phyloP scores from a whole-genome alignment of 148 eudicot genomes.

The Arbutus unedo region DNA sequence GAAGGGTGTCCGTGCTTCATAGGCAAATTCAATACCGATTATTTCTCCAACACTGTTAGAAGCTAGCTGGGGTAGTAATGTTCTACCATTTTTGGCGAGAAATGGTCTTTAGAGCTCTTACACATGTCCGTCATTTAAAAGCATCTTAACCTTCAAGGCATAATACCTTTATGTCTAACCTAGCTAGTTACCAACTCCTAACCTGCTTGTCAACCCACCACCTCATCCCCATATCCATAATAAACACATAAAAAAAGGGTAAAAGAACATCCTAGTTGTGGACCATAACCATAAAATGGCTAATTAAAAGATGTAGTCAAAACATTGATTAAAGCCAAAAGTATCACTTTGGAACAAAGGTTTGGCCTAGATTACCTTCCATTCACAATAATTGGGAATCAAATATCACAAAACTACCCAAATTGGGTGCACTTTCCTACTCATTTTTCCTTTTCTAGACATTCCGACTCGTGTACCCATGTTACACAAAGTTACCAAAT shows the following conservation, averaged over 20 bases:
- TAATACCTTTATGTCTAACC: neutral
- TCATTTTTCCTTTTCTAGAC: neutral
- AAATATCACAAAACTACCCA: neutral
- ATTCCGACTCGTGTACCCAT: neutral
- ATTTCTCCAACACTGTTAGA: neutral
- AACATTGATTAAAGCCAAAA: neutral
- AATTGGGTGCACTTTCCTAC: neutral
- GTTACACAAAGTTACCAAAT: neutral
- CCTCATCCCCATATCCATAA: neutral
- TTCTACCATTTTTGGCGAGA: neutral
- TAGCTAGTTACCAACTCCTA: neutral
- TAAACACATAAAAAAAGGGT: neutral
- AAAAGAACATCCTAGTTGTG: neutral
- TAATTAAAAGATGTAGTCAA: neutral
- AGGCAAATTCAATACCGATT: neutral
- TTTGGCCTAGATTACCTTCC: neutral
- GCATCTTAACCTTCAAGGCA: neutral
- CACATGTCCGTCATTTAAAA: neutral
- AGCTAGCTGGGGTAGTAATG: neutral
- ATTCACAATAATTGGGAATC: neutral
- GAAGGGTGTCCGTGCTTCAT: too few species aligned
- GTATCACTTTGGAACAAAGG: neutral
- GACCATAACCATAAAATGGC: neutral
- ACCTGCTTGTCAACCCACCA: neutral
- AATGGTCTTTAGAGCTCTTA: neutral